Conservation (phyloP, 75 land plant genomes). For the Isoetes taiwanensis region DNA sequence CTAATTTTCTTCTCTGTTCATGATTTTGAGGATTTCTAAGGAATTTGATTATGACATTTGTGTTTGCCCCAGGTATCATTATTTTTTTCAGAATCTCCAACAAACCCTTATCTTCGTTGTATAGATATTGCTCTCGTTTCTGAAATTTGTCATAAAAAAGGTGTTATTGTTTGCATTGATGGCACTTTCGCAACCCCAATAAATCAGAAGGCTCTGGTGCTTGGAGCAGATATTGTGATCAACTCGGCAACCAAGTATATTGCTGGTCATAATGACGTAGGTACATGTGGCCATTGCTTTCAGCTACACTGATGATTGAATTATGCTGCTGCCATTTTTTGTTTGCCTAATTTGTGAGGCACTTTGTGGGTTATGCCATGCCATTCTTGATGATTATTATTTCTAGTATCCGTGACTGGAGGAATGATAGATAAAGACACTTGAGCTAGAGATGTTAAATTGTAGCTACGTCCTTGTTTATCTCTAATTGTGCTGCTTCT, state of each 20-base stretch:
- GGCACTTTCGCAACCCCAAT: slow-evolving; percentile 97
- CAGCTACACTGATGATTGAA: too few relatives aligned
- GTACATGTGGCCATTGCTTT: too few relatives aligned
- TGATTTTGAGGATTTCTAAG: neutral
- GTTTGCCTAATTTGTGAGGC: too few relatives aligned
- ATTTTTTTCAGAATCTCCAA: slow-evolving; percentile 97
- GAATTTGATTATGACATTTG: neutral
- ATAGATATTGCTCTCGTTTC: slow-evolving; percentile 85
- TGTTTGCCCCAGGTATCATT: slow-evolving; percentile 65
- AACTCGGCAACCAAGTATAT: slow-evolving; percentile 94
- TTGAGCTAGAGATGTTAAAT: too few relatives aligned
- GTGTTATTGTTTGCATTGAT: slow-evolving; percentile 84
- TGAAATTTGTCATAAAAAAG: slow-evolving; percentile 71
- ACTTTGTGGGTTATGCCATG: neutral
- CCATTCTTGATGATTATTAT: neutral
- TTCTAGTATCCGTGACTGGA: too few relatives aligned
- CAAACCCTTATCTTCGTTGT: slow-evolving; percentile 91
- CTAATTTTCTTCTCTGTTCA: slow-evolving; percentile 3
- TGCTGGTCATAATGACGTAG: slow-evolving; percentile 93
- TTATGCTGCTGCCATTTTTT: too few relatives aligned
- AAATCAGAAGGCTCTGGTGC: slow-evolving; percentile 79
- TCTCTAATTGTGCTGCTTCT: neutral
- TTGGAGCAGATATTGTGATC: slow-evolving; percentile 89
- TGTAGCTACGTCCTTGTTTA: neutral
- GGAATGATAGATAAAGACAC: too few relatives aligned